phyloP scores from a whole-genome alignment of 2,329 filamentous ascomycete genomes.

The Ophiostoma sp. region DNA sequence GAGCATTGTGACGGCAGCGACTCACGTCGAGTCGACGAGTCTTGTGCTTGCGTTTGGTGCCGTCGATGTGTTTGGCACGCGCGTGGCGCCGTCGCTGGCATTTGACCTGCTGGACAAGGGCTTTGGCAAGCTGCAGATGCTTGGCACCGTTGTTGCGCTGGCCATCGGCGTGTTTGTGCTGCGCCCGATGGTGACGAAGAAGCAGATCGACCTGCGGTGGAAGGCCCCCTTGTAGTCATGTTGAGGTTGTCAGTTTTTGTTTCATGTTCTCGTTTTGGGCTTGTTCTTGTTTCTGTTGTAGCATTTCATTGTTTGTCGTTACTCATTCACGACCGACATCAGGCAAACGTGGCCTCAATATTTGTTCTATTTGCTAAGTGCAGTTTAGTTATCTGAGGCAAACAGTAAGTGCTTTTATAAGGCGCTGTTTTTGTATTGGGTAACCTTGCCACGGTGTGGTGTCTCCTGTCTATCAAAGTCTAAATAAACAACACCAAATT shows the following conservation, averaged over 20 bases:
- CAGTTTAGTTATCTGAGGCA: too few species aligned
- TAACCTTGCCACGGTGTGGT: neutral
- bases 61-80: constrained; percentile 79
- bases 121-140: constrained; percentile 83
- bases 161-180: constrained; percentile 69
- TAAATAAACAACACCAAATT: neutral
- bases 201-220: constrained; percentile 65
- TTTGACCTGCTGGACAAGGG: constrained; percentile 92
- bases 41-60: constrained; percentile 77
- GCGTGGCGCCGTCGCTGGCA: constrained; percentile 77
- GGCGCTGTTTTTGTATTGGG: neutral
- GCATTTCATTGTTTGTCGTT: neutral
- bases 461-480: neutral
- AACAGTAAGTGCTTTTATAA: neutral
- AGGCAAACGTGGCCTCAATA: too few species aligned
- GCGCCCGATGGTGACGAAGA: constrained; percentile 71
- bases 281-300: neutral
- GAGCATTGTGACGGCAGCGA: constrained; percentile 67
- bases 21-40: constrained; percentile 84
- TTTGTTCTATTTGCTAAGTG: too few species aligned
- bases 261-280: neutral
- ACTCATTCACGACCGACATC: too few species aligned
- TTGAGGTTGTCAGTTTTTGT: neutral
- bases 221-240: constrained; percentile 31
- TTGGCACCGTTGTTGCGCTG: constrained; percentile 77